Base-by-base conservation (phyloP, 2,329 filamentous ascomycete species). In the Bipolaris oryzae region DNA sequence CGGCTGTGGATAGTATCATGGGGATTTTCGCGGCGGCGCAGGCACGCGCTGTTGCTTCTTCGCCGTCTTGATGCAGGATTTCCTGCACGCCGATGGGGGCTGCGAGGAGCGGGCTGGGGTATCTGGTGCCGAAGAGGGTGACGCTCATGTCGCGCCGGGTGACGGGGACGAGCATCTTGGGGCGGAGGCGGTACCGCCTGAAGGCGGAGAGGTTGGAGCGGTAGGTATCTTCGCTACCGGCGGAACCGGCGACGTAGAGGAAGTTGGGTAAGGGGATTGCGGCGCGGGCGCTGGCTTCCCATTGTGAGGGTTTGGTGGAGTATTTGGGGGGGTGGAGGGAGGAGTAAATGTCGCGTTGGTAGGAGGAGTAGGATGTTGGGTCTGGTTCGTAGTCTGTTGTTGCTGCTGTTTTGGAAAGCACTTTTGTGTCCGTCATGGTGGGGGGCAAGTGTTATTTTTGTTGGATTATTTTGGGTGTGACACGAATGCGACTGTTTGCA, bases 41-140 rank as follows among this genome's bases (percentile, higher is more conserved):
- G 0, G 85, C 87, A n/a, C 80, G 75, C 0, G 89, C 87, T 0
- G 86, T 82, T 0, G 86, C 88, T 1, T 82, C 79, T 67, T 92
- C 89, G 13, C 81, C 85, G 62, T 90, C 85, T 0, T 78, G 70
- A 63, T 92, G 88, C 68, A 89, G 87, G 31, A 90, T 85, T 1
- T 79, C 78, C 65, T 91, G 88, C 0, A 90, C 87, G 0, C 89
- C 89, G 1, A 92, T 80, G 0, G 89, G 89, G 1, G 88, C 88
- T 68, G 89, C 83, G 1, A 90, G 69, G 1, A 89, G 62, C 0
- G 87, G 87, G 15, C 76, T 79, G 3, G 78, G 73, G 46, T 83
- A 79, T 43, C 74, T 73, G 33, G 76, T 72, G 1, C 80, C 81
- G 37, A 78, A 78, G n/a, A 62, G 44, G 7, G n/a, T 31, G n/a